Conservation (phyloP, 352 stramenopile species). For the Peronosclerospora sorghi region DNA sequence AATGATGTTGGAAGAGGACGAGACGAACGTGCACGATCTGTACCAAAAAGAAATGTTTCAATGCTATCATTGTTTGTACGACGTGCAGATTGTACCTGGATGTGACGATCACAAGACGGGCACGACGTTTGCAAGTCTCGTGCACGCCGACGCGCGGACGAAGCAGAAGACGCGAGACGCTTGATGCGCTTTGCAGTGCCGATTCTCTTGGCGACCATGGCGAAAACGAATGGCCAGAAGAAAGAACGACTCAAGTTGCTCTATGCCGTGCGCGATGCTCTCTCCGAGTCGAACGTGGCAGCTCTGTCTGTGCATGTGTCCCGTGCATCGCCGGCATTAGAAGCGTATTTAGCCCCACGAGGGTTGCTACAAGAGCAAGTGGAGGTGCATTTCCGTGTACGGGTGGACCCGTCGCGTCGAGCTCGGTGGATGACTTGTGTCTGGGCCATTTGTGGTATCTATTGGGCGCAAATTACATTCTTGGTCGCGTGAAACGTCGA, state of each 20-base stretch:
- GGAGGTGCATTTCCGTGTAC: conserved; percentile 5
- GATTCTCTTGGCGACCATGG: conserved; percentile 37
- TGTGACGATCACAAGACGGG: conserved; percentile 51
- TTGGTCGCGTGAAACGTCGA: conserved; percentile 42
- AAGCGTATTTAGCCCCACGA: conserved; percentile 28
- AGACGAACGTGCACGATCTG: conserved; percentile 7
- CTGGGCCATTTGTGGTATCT: conserved; percentile 64
- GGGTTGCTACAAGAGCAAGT: conserved; percentile 23
- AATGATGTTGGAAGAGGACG: no score
- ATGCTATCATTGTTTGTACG: conserved; percentile 65
- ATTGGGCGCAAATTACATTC: conserved; percentile 60
- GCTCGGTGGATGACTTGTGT: conserved; percentile 16
- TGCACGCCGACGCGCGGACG: conserved; percentile 6
- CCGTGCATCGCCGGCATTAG: conserved; percentile 8
- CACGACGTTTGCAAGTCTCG: conserved; percentile 24
- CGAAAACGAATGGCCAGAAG: conserved; percentile 64
- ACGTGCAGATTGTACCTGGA: conserved; percentile 49
- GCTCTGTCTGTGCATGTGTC: conserved; percentile 8
- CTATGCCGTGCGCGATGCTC: conserved; percentile 35
- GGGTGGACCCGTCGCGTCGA: not conserved
- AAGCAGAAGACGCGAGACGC: conserved; percentile 21
- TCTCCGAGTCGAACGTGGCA: conserved; percentile 18
- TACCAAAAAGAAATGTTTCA: conserved; percentile 48
- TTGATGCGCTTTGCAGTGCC: conserved; percentile 48
- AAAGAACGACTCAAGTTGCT: conserved; percentile 64